Conservation (phyloP, 2,329 filamentous ascomycete species). For the Colletotrichum sp. region DNA sequence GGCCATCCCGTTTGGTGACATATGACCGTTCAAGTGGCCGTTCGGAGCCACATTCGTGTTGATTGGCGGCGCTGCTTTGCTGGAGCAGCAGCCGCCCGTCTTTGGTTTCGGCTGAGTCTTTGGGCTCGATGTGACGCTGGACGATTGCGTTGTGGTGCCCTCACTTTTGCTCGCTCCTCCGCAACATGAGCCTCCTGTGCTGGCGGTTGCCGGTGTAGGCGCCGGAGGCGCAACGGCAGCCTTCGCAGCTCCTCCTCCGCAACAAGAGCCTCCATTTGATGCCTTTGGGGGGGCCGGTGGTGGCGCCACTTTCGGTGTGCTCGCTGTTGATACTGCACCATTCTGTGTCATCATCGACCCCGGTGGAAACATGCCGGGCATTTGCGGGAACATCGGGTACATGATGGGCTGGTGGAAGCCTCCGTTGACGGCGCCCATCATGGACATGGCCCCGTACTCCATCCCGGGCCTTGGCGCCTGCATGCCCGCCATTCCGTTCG, state of each 20-base stretch:
- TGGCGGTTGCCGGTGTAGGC: background rate
- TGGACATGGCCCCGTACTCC: conserved; percentile 17
- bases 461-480: conserved; percentile 15
- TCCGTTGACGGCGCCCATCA: conserved; percentile 19
- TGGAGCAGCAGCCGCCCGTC: conserved; percentile 41
- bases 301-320: background rate
- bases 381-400: conserved; percentile 17
- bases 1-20: conserved; percentile 27
- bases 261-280: conserved; percentile 6
- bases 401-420: conserved; percentile 17
- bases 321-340: background rate
- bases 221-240: background rate
- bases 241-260: background rate
- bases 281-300: background rate
- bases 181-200: conserved; percentile 24
- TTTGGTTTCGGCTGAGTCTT: conserved; percentile 21
- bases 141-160: conserved; percentile 5
- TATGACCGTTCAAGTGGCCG: conserved; percentile 21
- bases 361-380: conserved; percentile 6
- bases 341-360: background rate
- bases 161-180: conserved; percentile 19
- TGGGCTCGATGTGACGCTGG: conserved; percentile 18
- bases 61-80: conserved; percentile 21
- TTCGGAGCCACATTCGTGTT: conserved; percentile 8
- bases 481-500: conserved; percentile 24